Evolutionary conservation across 345 rosid genomes (phyloP), one percentile per base, ranked within the genome.

Genomic region (Lepidium aucheri): DNA sequence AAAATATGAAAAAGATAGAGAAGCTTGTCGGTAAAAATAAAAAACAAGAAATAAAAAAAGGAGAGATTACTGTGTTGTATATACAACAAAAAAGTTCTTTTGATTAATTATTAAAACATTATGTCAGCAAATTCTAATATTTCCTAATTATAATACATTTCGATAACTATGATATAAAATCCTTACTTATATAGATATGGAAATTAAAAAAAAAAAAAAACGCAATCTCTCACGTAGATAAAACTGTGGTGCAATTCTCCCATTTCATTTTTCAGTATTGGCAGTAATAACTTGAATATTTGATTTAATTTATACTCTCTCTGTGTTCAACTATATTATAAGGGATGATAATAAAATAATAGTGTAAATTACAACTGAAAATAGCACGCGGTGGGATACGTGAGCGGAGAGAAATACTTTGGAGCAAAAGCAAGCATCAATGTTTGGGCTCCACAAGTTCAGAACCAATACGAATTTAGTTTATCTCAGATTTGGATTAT

Each of bases 351-450:
- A 45, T 18, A 17, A 17, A 45, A 1, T 15, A 10, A 40, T 42
- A 17, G 20, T 42, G 10, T 3, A 16, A 33, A 15, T 33, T 0
- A 33, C n/a, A n/a, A n/a, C 40, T 33, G 26, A 56, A 0, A 0
- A 24, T 33, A 73, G 70, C 99, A 95, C 64, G 97, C 99, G 58
- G 97, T 95, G 42, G 99, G 96, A 49, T 95, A 86, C 76, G 93
- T 95, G 70, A 82, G 53, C 58, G 99, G 99, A 53, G 95, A 91
- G n/a, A 84, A 85, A 73, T 95, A 90, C 66, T 95, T 77, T 44
- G 99, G 99, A 18, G 99, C 97, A 56, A 95, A 91, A 72, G 97
- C 96, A 39, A 95, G 95, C 78, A 89, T 95, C 39, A 95, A 89
- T 40, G 99, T 95, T 40, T 95, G 99, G 99, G 85, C 96, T 4